A percentile compares a stretch with the other conserved stretches of the same genome.
Conservation (phyloP, 129 eudicot species). For the Chrysanthemum makinoi region DNA sequence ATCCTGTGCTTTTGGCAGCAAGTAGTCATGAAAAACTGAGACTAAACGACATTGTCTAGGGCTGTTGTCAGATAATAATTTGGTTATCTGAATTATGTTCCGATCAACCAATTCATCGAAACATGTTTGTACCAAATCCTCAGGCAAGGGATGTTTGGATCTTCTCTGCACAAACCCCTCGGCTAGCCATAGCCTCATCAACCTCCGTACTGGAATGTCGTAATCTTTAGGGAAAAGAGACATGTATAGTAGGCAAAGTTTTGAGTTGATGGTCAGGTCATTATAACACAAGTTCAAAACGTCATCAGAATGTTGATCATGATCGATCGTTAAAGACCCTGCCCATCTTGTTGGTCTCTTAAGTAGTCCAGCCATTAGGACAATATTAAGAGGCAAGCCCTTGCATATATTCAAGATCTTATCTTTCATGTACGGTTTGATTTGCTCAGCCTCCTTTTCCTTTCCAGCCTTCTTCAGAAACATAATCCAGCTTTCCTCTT, state of each 20-base stretch:
- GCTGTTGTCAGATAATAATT: slow-evolving; percentile 53
- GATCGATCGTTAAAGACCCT: slow-evolving; percentile 13
- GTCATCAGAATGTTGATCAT: slow-evolving; percentile 8
- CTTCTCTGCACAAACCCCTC: slow-evolving; percentile 51
- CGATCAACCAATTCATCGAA: slow-evolving; percentile 45
- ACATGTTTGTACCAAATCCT: slow-evolving; percentile 40
- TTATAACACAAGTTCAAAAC: slow-evolving; percentile 34
- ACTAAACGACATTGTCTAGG: slow-evolving; percentile 48
- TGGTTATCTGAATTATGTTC: slow-evolving; percentile 48
- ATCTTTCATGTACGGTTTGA: background rate
- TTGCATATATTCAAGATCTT: slow-evolving; percentile 32
- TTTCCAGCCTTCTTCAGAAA: slow-evolving; percentile 34
- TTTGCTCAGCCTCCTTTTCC: slow-evolving; percentile 23
- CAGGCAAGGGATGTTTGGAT: slow-evolving; percentile 16
- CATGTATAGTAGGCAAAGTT: slow-evolving; percentile 50
- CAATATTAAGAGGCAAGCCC: slow-evolving; percentile 38
- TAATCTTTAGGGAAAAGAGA: slow-evolving; percentile 47
- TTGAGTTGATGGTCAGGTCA: slow-evolving; percentile 23
- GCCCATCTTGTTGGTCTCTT: slow-evolving; percentile 20
- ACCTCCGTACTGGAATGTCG: slow-evolving; percentile 48
- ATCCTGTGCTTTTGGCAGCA: slow-evolving; percentile 43
- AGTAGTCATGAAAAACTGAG: slow-evolving; percentile 40
- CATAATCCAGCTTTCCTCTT: slow-evolving; percentile 38
- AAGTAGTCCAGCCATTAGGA: slow-evolving; percentile 38
- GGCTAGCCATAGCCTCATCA: slow-evolving; percentile 52